phyloP scores from a whole-genome alignment of 371 early-diverging fungal species.

The Mucor velutinosus region DNA sequence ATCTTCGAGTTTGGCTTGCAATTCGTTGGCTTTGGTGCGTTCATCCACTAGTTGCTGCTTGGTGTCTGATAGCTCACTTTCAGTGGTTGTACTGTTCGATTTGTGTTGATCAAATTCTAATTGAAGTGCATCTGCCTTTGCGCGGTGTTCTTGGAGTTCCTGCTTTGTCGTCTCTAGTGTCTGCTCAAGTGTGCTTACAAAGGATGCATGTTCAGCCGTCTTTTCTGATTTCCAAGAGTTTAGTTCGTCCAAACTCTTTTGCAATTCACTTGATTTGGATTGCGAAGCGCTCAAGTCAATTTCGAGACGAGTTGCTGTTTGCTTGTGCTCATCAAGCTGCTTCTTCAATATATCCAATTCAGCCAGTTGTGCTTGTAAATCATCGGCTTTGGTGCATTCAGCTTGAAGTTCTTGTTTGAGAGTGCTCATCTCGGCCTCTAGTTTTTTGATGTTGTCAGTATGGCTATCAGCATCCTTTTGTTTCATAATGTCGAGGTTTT shows the following conservation, averaged over 20 bases:
- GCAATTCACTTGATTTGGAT: not conserved
- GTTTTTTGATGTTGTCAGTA: not conserved
- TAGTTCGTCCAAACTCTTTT: not conserved
- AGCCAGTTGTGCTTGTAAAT: not conserved
- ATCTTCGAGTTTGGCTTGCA: not conserved
- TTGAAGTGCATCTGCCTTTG: conserved; percentile 5
- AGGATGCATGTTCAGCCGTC: not conserved
- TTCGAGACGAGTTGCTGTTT: not conserved
- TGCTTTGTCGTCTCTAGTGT: not conserved
- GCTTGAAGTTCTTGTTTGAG: conserved; percentile 1
- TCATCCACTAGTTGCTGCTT: conserved; percentile 1
- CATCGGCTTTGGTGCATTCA: conserved; percentile 1
- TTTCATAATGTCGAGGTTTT: conserved; percentile 5
- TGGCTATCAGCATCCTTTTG: not conserved
- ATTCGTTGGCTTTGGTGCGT: conserved; percentile 1
- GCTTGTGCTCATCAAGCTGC: not conserved
- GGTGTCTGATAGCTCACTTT: not conserved
- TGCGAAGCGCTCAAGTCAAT: not conserved
- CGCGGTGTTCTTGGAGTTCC: not conserved
- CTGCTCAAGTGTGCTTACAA: not conserved
- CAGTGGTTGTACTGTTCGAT: not conserved
- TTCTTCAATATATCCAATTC: not conserved
- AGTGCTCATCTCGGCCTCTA: not conserved
- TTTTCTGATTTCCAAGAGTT: not conserved
- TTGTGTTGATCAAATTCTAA: conserved; percentile 1